phyloP scores from a whole-genome alignment of 148 eudicot species.

The Vaccinium darrowii region DNA sequence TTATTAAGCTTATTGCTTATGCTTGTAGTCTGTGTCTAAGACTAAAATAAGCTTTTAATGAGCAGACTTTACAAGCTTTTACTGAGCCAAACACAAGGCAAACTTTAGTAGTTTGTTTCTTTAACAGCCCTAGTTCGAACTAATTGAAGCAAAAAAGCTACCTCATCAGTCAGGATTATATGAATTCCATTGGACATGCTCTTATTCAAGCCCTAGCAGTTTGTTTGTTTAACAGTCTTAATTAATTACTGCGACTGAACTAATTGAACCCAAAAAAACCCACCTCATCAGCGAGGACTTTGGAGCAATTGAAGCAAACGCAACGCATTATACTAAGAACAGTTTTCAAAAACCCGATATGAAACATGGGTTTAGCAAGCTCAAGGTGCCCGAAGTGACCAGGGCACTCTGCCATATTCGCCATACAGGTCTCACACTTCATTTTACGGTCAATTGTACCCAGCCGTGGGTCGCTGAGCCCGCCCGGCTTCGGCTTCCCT shows the following conservation, averaged over 20 bases:
- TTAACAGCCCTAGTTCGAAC: neutral
- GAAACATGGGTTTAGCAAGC: conserved; percentile 98
- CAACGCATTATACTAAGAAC: conserved; percentile 93
- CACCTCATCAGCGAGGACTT: conserved; percentile 89
- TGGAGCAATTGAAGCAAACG: conserved; percentile 96
- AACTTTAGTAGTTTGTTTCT: neutral
- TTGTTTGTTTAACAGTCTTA: no score
- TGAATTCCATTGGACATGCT: no score
- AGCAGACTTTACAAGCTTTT: neutral
- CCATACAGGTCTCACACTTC: conserved; percentile 97
- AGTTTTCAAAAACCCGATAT: conserved; percentile 87
- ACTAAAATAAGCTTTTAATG: neutral
- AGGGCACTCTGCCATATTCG: conserved; percentile 96
- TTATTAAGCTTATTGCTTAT: neutral
- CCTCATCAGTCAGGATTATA: no score
- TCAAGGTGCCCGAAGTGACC: conserved; percentile 99
- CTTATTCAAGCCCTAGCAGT: neutral
- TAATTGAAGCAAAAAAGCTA: no score
- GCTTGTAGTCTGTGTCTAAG: neutral
- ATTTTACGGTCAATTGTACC: conserved; percentile 93
- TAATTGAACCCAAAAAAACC: neutral
- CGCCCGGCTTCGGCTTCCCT: conserved; percentile 88
- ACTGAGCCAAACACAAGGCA: neutral
- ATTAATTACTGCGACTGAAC: neutral
- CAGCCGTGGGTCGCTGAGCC: conserved; percentile 81